phyloP scores from a whole-genome alignment of 2,329 filamentous ascomycete genomes.

The Chaetothyriales sp. region DNA sequence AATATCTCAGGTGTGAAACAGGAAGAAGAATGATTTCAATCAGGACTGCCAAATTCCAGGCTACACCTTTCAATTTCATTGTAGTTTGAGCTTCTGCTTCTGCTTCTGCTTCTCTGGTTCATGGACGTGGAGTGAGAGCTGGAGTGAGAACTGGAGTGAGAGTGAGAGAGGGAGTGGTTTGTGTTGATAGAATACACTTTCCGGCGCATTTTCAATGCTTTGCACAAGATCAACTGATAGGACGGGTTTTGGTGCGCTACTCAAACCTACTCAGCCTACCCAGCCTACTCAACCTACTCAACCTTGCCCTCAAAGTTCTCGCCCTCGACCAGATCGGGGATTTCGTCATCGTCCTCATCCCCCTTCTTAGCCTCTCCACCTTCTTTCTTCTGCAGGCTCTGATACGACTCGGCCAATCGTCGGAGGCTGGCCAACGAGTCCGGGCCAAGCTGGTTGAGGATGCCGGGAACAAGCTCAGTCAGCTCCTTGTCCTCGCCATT shows the following conservation, averaged over 20 bases:
- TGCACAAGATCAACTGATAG: background rate
- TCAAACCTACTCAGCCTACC: too few relatives aligned
- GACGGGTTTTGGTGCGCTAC: background rate
- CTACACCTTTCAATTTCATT: too few relatives aligned
- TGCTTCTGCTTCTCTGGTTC: background rate
- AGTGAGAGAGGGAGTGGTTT: background rate
- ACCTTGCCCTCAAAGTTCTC: conserved; percentile 98
- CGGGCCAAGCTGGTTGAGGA: conserved; percentile 98
- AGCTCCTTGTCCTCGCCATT: conserved; percentile 99
- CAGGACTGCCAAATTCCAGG: background rate
- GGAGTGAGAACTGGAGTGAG: too few relatives aligned
- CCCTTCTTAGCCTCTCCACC: conserved; percentile 58
- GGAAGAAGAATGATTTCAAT: background rate
- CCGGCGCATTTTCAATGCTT: background rate
- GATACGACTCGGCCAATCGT: conserved; percentile 98
- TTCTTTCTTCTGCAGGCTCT: conserved; percentile 93
- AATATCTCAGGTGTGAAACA: too few relatives aligned
- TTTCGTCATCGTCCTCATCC: conserved; percentile 68
- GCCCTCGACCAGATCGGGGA: conserved; percentile 89
- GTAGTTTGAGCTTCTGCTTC: background rate
- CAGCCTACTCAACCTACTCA: conserved; percentile 45
- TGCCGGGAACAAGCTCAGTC: conserved; percentile 95
- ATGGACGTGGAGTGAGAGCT: too few relatives aligned
- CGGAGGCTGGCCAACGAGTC: conserved; percentile 94
- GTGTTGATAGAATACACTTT: background rate